Percentiles rank a stretch among this genome's conserved stretches.
Conservation (phyloP, 108 stramenopile species). For the Pseudonitzschia multistriata region DNA sequence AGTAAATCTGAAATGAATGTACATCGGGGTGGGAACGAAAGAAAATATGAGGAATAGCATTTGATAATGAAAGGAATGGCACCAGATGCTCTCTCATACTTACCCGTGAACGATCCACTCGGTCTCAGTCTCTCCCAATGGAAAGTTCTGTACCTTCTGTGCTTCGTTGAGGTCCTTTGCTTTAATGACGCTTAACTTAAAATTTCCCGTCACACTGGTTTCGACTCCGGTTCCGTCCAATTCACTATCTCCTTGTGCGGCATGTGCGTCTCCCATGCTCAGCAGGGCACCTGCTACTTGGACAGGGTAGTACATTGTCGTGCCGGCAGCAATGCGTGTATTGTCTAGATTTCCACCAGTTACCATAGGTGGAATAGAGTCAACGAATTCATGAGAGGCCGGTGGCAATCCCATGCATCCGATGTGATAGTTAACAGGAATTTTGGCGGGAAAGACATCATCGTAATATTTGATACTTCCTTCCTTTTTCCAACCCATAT, state of each 20-base stretch:
- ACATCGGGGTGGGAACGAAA: not conserved
- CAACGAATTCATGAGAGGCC: constrained; percentile 41
- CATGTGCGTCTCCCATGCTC: constrained; percentile 75
- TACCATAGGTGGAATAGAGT: constrained; percentile 46
- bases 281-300: constrained; percentile 61
- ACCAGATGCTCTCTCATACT: not conserved
- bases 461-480: constrained; percentile 37
- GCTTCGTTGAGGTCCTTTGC: constrained; percentile 30
- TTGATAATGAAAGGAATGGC: too few species aligned
- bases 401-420: constrained; percentile 48
- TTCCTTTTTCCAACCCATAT: constrained; percentile 34
- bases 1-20: constrained; percentile 18
- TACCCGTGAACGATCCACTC: constrained; percentile 40
- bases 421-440: constrained; percentile 45
- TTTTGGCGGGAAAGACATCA: constrained; percentile 29
- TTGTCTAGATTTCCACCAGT: constrained; percentile 75
- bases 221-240: constrained; percentile 45
- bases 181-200: constrained; percentile 40
- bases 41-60: not conserved
- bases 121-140: constrained; percentile 34
- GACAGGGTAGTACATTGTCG: constrained; percentile 72
- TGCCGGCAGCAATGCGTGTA: constrained; percentile 60
- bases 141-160: constrained; percentile 35
- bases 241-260: constrained; percentile 73
- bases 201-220: constrained; percentile 36